Percentiles rank a stretch among this genome's conserved stretches.
Evolutionary conservation across 805 yeast genomes (phyloP).

Genomic region (Diddensiella santjacobensis): DNA sequence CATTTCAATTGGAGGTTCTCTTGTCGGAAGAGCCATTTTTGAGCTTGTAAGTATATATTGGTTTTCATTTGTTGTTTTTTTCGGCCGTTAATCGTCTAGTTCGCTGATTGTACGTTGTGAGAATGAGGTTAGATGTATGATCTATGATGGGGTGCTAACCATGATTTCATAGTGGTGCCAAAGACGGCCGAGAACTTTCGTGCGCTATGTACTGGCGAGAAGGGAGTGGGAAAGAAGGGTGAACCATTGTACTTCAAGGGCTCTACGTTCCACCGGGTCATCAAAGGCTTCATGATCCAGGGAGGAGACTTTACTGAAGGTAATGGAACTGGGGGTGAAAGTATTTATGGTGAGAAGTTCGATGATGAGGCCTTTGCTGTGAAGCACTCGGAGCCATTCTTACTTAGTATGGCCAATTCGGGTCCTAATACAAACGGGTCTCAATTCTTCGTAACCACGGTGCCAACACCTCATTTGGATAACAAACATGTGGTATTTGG

Average conservation of each 20-base stretch:
- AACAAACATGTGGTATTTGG: constrained; percentile 98
- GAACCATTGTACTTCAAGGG: constrained; percentile 72
- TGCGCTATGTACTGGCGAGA: constrained; percentile 85
- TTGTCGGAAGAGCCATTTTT: constrained; percentile 73
- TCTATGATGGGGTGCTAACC: constrained; percentile 3
- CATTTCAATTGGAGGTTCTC: constrained; percentile 64
- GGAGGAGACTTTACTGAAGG: constrained; percentile 87
- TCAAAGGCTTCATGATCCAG: constrained; percentile 85
- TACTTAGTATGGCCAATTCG: constrained; percentile 95
- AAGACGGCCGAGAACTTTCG: constrained; percentile 87
- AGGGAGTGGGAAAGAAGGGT: constrained; percentile 60
- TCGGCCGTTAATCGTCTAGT: too few species aligned
- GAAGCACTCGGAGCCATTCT: constrained; percentile 78
- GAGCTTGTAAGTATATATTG: constrained; percentile 43
- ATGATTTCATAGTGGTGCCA: constrained; percentile 52
- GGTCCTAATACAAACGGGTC: constrained; percentile 96
- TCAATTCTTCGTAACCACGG: constrained; percentile 91
- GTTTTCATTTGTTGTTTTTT: too few species aligned
- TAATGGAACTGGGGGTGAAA: constrained; percentile 77
- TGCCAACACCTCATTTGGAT: constrained; percentile 88
- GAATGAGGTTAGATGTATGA: too few species aligned
- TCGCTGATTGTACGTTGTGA: not conserved
- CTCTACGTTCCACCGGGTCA: constrained; percentile 86
- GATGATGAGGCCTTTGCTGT: constrained; percentile 84
- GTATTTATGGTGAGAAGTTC: constrained; percentile 78